A percentile compares a stretch with the other conserved stretches of the same genome.
Evolutionary conservation across 305 asterid genomes (phyloP).

Genomic region (Fraxinus nigra): DNA sequence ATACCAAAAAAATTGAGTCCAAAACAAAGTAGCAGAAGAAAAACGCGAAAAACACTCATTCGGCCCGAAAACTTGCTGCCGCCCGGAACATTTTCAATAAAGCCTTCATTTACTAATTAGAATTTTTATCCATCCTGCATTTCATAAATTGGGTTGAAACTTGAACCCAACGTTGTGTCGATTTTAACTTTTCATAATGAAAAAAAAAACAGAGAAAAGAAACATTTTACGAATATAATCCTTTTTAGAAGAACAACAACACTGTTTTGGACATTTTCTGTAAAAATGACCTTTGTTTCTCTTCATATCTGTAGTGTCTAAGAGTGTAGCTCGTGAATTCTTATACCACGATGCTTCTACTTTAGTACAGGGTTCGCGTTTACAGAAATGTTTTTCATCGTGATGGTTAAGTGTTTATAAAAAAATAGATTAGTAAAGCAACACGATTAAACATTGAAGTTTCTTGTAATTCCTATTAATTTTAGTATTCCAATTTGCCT

Average conservation of each 20-base stretch:
- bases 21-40: no score
- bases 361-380: not conserved
- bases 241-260: not conserved
- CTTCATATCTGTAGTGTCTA: not conserved
- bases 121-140: not conserved
- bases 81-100: not conserved
- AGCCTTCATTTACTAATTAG: not conserved
- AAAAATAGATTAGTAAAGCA: not conserved
- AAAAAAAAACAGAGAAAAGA: not conserved
- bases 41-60: no score
- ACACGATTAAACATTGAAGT: not conserved
- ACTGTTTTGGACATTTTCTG: not conserved
- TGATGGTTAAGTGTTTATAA: not conserved
- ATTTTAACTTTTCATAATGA: not conserved
- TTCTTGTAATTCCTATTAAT: not conserved
- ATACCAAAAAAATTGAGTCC: no score
- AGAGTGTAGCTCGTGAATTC: not conserved
- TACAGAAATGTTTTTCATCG: not conserved
- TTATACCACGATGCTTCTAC: not conserved
- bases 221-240: not conserved
- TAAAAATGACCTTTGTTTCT: not conserved
- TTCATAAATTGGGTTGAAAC: not conserved
- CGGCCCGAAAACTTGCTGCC: no score
- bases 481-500: not conserved
- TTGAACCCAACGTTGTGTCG: not conserved